Conservation (phyloP, 148 eudicot genomes). For the Suaeda aralocaspica region DNA sequence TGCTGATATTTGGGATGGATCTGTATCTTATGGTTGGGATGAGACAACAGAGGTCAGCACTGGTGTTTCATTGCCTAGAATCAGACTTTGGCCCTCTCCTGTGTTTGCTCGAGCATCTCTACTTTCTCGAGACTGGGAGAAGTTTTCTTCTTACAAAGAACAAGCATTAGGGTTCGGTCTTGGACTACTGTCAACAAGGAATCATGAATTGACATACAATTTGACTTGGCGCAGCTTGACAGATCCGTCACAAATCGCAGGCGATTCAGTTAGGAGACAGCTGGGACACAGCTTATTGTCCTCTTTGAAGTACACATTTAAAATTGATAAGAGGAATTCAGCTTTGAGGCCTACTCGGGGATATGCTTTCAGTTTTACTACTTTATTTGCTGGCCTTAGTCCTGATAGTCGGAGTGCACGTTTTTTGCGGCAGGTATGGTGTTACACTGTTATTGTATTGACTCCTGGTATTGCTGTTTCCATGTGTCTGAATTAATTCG, state of each 20-base stretch:
- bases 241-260: slow-evolving; percentile 90
- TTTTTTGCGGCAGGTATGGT: slow-evolving; percentile 79
- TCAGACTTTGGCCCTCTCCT: slow-evolving; percentile 48
- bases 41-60: slow-evolving; percentile 74
- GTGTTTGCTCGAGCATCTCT: slow-evolving; percentile 68
- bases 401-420: slow-evolving; percentile 76
- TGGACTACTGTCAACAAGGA: slow-evolving; percentile 62
- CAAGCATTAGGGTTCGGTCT: slow-evolving; percentile 62
- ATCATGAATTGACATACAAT: slow-evolving; percentile 73
- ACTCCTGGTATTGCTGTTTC: not conserved
- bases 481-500: not conserved
- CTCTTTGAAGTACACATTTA: slow-evolving; percentile 73
- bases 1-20: slow-evolving; percentile 90
- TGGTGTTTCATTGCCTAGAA: slow-evolving; percentile 76
- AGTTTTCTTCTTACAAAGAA: slow-evolving; percentile 84
- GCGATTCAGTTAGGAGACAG: slow-evolving; percentile 77
- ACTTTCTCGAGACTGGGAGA: slow-evolving; percentile 88
- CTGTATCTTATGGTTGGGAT: slow-evolving; percentile 77
- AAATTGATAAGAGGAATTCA: slow-evolving; percentile 76
- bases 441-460: slow-evolving; percentile 6
- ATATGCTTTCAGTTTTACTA: slow-evolving; percentile 71
- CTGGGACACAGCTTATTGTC: slow-evolving; percentile 87
- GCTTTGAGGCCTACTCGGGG: slow-evolving; percentile 84
- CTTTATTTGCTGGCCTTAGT: slow-evolving; percentile 71
- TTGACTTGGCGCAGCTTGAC: slow-evolving; percentile 79